phyloP scores from a whole-genome alignment of 2,329 filamentous ascomycete genomes.

The Penicillium thymicola region DNA sequence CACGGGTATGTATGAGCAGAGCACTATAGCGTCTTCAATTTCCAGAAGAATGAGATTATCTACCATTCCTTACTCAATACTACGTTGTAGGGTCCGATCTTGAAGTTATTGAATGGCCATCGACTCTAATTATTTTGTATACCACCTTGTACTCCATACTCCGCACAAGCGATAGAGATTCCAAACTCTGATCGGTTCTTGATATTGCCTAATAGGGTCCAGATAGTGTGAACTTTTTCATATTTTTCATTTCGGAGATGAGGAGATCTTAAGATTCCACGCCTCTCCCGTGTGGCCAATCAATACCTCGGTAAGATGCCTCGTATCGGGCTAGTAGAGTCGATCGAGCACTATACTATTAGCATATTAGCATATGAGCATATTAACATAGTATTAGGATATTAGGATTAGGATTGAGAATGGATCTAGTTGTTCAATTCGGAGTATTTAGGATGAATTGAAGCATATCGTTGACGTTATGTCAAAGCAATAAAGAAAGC shows the following conservation, averaged over 20 bases:
- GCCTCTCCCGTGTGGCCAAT: constrained; percentile 12
- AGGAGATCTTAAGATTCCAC: constrained; percentile 1
- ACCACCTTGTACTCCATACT: neutral
- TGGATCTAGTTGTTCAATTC: neutral
- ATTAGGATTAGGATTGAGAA: neutral
- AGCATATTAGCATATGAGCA: too few species aligned
- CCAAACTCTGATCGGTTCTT: neutral
- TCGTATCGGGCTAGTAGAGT: neutral
- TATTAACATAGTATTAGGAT: too few species aligned
- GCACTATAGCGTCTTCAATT: neutral
- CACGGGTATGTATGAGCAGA: constrained; percentile 12
- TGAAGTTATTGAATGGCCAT: neutral
- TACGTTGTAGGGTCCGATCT: constrained; percentile 8
- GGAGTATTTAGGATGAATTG: neutral
- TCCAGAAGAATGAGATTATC: constrained; percentile 1
- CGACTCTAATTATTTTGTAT: neutral
- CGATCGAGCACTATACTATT: neutral
- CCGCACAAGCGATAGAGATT: neutral
- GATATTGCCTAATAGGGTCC: neutral
- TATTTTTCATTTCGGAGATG: neutral
- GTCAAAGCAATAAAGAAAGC: constrained; percentile 3
- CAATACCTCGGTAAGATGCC: constrained; percentile 2
- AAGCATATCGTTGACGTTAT: constrained; percentile 1
- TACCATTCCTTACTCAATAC: constrained; percentile 23
- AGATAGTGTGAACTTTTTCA: neutral